Percentiles rank a stretch among this genome's conserved stretches.
Conservation (phyloP, 164 flowering plant genomes). For the Protea cynaroides region DNA sequence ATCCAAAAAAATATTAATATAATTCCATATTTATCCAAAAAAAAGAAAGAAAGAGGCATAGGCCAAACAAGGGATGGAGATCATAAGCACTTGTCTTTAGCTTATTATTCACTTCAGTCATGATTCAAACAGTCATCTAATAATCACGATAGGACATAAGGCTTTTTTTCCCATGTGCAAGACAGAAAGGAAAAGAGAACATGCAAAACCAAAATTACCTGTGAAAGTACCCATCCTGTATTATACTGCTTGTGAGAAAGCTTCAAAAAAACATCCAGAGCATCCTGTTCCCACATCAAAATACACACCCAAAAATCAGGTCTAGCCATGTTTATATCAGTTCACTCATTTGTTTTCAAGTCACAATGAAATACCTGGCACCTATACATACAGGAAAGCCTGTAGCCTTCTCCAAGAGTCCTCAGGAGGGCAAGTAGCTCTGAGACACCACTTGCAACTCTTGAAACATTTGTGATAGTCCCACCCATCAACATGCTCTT, state of each 20-base stretch:
- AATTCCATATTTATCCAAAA: too few relatives aligned
- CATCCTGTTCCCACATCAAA: slow-evolving; percentile 55
- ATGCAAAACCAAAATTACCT: slow-evolving; percentile 41
- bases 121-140: too few relatives aligned
- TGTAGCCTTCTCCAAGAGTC: slow-evolving; percentile 82
- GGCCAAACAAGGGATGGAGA: too few relatives aligned
- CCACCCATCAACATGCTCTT: slow-evolving; percentile 27
- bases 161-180: too few relatives aligned
- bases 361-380: slow-evolving; percentile 59
- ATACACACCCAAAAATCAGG: background rate
- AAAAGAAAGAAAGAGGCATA: too few relatives aligned
- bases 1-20: too few relatives aligned
- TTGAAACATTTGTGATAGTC: slow-evolving; percentile 27
- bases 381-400: slow-evolving; percentile 69
- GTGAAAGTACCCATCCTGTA: slow-evolving; percentile 97
- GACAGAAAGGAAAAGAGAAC: too few relatives aligned
- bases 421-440: slow-evolving; percentile 71
- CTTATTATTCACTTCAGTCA: too few relatives aligned
- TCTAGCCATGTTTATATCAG: background rate
- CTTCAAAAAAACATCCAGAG: slow-evolving; percentile 65
- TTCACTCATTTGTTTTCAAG: background rate
- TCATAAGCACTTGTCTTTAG: too few relatives aligned
- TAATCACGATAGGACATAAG: too few relatives aligned
- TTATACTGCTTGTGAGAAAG: slow-evolving; percentile 84
- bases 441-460: slow-evolving; percentile 39